Evolutionary conservation across 2,329 filamentous ascomycete genomes (phyloP), one percentile per base, ranked within the genome.

Genomic region (Cercospora beticola): DNA sequence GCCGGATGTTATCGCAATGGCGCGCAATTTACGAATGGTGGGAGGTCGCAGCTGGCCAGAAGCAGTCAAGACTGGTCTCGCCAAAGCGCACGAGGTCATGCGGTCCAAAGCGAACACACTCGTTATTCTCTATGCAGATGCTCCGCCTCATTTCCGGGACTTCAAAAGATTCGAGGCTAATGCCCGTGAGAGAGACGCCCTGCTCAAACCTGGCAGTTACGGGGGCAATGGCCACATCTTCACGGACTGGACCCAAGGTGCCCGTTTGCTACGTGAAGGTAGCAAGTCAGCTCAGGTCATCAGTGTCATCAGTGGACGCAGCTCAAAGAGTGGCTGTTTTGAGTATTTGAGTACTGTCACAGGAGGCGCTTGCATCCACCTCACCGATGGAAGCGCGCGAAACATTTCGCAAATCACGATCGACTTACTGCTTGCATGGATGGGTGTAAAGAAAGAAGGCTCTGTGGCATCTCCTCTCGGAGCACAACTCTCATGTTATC

Each of bases 31-130:
- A 0, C 52, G 46, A 4, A 40, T 46, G n/a, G 16, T 31, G 14
- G 59, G 69, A 16, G 66, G 64, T 8, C n/a, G 33, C 12, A 49
- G 52, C 46, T 62, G 52, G 49, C 69, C 67, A 7, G 69, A 71
- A 61, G 69, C 69, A 14, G 23, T 68, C 21, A 71, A 71, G 58
- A 71, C 69, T 36, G 69, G 69, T 5, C 67, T 69, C 12, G 69
- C 69, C 9, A 59, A 62, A 31, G 64, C 69, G 5, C 69, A 69
- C 26, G 49, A 69, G 16, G 21, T 66, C 21, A 71, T 71, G 69
- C 52, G 67, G 9, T n/a, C 18, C 1, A 64, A 67, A 30, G 69
- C 69, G 16, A 67, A 64, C 7, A 69, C 69, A 5, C 56, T 71
- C 10, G 62, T 71, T 4, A 28, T 71, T 18, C 57, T 67, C 7